Percentiles rank a stretch among this genome's conserved stretches.
Conservation (phyloP, 2,329 filamentous ascomycete genomes). For the Beauveria asiatica region DNA sequence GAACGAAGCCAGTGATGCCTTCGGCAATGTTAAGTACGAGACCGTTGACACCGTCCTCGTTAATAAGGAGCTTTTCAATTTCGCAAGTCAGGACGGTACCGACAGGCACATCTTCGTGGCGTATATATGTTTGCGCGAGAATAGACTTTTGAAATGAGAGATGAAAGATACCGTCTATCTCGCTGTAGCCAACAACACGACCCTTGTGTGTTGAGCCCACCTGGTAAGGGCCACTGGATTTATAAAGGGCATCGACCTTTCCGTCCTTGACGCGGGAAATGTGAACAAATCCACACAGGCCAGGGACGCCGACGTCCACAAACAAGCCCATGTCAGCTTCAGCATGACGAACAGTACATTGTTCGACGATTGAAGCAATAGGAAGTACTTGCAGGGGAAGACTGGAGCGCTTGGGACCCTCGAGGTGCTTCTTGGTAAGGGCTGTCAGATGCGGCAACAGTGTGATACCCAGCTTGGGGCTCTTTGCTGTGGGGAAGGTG, state of each 20-base stretch:
- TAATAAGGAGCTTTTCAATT: constrained; percentile 76
- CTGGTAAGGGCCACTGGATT: constrained; percentile 69
- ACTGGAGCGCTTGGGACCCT: constrained; percentile 29
- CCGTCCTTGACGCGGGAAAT: constrained; percentile 88
- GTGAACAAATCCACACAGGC: constrained; percentile 80
- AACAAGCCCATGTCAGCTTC: constrained; percentile 76
- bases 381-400: constrained; percentile 52
- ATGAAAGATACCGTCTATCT: constrained; percentile 76
- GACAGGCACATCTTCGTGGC: constrained; percentile 81
- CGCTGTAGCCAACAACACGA: constrained; percentile 78
- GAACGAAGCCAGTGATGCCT: constrained; percentile 79
- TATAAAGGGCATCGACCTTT: constrained; percentile 75
- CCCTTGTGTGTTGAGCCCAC: constrained; percentile 70
- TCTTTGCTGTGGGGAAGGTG: constrained; percentile 71
- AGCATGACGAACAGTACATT: constrained; percentile 71
- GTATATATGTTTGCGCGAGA: constrained; percentile 79
- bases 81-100: constrained; percentile 74
- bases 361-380: constrained; percentile 67
- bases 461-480: constrained; percentile 80
- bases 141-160: constrained; percentile 76
- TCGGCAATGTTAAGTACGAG: constrained; percentile 78
- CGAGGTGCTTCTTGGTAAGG: constrained; percentile 40
- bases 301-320: constrained; percentile 54
- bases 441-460: constrained; percentile 74
- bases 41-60: constrained; percentile 68